Conservation (phyloP, 176 grass and related monocot species). For the Juncus effusus region DNA sequence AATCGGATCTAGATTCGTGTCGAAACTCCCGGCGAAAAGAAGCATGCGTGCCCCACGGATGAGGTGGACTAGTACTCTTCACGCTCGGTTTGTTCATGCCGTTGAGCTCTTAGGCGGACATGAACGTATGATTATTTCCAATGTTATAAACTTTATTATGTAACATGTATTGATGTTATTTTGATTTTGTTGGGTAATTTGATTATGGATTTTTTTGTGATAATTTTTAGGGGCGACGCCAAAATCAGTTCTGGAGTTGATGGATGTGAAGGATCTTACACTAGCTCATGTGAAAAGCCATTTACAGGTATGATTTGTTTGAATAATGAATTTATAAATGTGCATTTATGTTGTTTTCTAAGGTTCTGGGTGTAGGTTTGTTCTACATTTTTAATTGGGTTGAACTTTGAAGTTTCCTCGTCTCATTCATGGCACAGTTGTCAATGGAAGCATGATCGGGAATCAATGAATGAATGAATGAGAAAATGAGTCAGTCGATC, state of each 20-base stretch:
- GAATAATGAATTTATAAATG: background rate
- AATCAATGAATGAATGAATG: conserved; percentile 39
- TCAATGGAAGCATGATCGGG: conserved; percentile 48
- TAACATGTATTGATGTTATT: no score
- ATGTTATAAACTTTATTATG: background rate
- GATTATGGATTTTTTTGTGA: conserved; percentile 5
- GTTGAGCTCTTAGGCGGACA: conserved; percentile 97
- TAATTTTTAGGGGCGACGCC: conserved; percentile 72
- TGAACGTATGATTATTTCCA: conserved; percentile 56
- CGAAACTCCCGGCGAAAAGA: conserved; percentile 76
- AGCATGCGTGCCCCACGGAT: conserved; percentile 94
- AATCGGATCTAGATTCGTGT: conserved; percentile 65
- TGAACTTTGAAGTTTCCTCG: conserved; percentile 5
- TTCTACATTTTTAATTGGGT: conserved; percentile 8
- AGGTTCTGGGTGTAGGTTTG: background rate
- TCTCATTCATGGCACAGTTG: conserved; percentile 43
- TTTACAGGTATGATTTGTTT: conserved; percentile 69
- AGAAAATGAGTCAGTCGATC: conserved; percentile 19
- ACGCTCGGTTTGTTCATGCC: conserved; percentile 89
- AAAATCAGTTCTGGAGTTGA: conserved; percentile 96
- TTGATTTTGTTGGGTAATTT: background rate
- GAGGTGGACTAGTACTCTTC: conserved; percentile 96
- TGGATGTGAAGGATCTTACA: conserved; percentile 99
- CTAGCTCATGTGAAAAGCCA: conserved; percentile 99
- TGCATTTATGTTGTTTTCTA: background rate